A percentile compares a stretch with the other conserved stretches of the same genome.
Evolutionary conservation across 1,284 basidiomycete genomes (phyloP).

Genomic region (Ceratobasidium sp.): DNA sequence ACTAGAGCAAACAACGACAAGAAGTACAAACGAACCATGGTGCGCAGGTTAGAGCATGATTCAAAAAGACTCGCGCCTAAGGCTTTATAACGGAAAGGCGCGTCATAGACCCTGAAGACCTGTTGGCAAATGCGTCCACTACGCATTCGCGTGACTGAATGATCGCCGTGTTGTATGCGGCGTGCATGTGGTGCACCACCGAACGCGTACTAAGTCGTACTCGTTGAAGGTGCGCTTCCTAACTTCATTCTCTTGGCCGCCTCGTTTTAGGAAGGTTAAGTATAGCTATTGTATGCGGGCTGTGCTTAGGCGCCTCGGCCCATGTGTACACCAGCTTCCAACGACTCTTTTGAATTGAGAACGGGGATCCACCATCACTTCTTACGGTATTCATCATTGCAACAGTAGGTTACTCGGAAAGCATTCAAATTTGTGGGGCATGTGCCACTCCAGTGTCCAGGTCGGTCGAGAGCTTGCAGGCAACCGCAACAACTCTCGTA

Average conservation of each 20-base stretch:
- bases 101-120: not conserved
- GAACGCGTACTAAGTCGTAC: not conserved
- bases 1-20: not conserved
- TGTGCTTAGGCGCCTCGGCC: too few species aligned
- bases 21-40: not conserved
- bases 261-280: not conserved
- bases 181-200: conserved; percentile 9
- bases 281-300: not conserved
- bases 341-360: too few species aligned
- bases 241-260: not conserved
- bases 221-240: not conserved
- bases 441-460: too few species aligned
- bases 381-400: too few species aligned
- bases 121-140: not conserved
- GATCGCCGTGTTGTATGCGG: not conserved
- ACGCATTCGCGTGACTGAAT: not conserved
- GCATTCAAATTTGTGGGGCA: too few species aligned
- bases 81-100: not conserved
- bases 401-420: too few species aligned
- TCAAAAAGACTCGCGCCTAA: not conserved
- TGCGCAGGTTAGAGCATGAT: not conserved
- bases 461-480: too few species aligned
- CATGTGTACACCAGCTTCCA: too few species aligned
- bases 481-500: too few species aligned
- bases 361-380: too few species aligned